Evolutionary conservation across 2,329 filamentous ascomycete species (phyloP).

Genomic region (Colletotrichum eleusines): DNA sequence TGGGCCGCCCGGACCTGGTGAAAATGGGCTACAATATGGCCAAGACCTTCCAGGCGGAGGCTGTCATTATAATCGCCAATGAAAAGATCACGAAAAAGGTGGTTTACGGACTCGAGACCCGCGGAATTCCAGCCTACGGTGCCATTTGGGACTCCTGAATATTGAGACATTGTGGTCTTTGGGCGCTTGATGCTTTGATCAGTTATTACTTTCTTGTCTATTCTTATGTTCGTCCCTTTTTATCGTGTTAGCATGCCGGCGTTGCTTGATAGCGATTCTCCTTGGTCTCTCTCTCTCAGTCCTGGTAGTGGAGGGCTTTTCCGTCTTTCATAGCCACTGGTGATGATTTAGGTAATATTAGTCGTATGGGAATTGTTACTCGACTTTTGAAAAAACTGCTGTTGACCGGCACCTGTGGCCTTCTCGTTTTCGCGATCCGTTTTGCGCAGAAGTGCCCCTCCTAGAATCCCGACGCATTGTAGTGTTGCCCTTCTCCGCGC

Average conservation of each 20-base stretch:
- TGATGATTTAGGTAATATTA: background rate
- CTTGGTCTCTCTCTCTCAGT: background rate
- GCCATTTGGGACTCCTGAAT: conserved; percentile 75
- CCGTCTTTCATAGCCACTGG: background rate
- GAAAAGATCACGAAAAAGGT: conserved; percentile 74
- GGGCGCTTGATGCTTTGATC: background rate
- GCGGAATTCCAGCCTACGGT: conserved; percentile 76
- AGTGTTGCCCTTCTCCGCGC: too few species aligned
- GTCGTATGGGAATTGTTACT: background rate
- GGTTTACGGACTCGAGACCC: conserved; percentile 75
- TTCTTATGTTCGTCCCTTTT: too few species aligned
- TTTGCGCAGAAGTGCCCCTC: background rate
- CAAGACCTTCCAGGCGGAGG: conserved; percentile 71
- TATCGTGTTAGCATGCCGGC: background rate
- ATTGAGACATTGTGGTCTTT: background rate
- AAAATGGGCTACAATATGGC: conserved; percentile 65
- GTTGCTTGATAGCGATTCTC: background rate
- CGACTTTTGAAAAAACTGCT: background rate
- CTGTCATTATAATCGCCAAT: conserved; percentile 80
- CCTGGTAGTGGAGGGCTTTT: background rate
- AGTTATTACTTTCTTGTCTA: too few species aligned
- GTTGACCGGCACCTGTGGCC: background rate
- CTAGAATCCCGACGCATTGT: background rate
- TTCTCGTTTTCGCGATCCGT: background rate
- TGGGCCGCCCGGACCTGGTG: conserved; percentile 69